Evolutionary conservation across 768 basidiomycete species (phyloP).

Genomic region (Hemileccinum rubropunctum): DNA sequence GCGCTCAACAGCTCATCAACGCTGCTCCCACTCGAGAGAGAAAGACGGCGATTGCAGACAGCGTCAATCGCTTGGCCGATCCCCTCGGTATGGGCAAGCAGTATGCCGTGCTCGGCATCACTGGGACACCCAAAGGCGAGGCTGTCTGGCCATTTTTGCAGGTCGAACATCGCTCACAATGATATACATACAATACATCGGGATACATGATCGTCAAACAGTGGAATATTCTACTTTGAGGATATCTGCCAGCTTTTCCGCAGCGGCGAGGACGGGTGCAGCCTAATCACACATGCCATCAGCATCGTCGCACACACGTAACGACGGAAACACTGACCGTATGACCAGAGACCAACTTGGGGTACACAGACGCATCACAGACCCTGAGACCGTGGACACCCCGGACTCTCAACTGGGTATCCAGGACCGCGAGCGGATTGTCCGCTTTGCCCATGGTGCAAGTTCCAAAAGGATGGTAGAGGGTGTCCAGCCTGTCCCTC

Average conservation of each 20-base stretch:
- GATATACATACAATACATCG: not conserved
- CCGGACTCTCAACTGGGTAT: slow-evolving; percentile 41
- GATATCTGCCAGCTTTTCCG: slow-evolving; percentile 35
- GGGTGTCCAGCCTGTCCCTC: slow-evolving; percentile 35
- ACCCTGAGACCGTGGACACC: slow-evolving; percentile 43
- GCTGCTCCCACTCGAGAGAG: slow-evolving; percentile 49
- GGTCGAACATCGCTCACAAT: not conserved
- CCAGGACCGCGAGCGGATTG: slow-evolving; percentile 41
- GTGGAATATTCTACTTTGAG: slow-evolving; percentile 26
- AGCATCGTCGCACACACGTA: not conserved
- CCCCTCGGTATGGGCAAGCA: slow-evolving; percentile 80
- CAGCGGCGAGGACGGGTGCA: slow-evolving; percentile 30
- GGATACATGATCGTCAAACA: not conserved
- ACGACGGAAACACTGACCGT: slow-evolving; percentile 33
- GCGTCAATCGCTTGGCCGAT: slow-evolving; percentile 74
- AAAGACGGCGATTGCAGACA: slow-evolving; percentile 50
- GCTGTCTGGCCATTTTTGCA: slow-evolving; percentile 33
- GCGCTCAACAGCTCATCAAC: slow-evolving; percentile 61
- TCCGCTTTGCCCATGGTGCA: slow-evolving; percentile 38
- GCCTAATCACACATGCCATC: slow-evolving; percentile 15
- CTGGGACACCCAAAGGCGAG: slow-evolving; percentile 8
- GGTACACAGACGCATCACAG: slow-evolving; percentile 46
- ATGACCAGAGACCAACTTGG: slow-evolving; percentile 43
- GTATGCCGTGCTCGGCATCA: slow-evolving; percentile 76
- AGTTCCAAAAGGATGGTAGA: slow-evolving; percentile 45